phyloP scores from a whole-genome alignment of 2,329 filamentous ascomycete genomes.

The Alternaria novae-zelandiae region DNA sequence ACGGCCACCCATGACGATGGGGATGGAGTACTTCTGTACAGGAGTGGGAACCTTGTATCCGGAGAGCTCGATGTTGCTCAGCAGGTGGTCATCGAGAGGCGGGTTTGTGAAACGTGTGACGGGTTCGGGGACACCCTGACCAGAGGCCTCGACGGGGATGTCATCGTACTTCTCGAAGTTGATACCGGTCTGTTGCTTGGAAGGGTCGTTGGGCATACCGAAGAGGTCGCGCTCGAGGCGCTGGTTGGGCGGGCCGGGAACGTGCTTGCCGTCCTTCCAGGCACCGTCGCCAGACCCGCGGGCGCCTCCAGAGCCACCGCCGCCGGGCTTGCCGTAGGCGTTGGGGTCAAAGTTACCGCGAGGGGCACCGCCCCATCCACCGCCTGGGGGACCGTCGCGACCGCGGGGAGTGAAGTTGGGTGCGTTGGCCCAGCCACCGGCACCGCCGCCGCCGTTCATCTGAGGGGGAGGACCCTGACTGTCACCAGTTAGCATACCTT shows the following conservation, averaged over 20 bases:
- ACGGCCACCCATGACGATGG: constrained; percentile 96
- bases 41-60: constrained; percentile 96
- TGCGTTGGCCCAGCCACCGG: constrained; percentile 65
- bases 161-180: constrained; percentile 99
- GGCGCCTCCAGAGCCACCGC: constrained; percentile 60
- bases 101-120: constrained; percentile 91
- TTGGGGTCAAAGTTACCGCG: constrained; percentile 66
- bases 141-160: constrained; percentile 97
- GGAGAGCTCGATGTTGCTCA: constrained; percentile 91
- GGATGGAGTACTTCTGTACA: constrained; percentile 99
- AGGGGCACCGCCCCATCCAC: constrained; percentile 49
- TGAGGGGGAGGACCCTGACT: constrained; percentile 41
- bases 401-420: constrained; percentile 63
- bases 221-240: constrained; percentile 96
- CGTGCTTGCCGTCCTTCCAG: constrained; percentile 97
- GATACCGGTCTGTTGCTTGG: constrained; percentile 97
- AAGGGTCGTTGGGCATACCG: constrained; percentile 85
- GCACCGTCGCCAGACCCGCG: constrained; percentile 92
- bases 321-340: constrained; percentile 64
- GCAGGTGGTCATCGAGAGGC: constrained; percentile 90
- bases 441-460: constrained; percentile 65
- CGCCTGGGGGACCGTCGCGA: constrained; percentile 36
- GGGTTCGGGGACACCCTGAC: constrained; percentile 89
- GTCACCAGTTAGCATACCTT: constrained; percentile 23
- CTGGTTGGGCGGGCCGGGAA: constrained; percentile 85